Evolutionary conservation across 2,329 filamentous ascomycete species (phyloP).

Genomic region (Colletotrichum cuscutae): DNA sequence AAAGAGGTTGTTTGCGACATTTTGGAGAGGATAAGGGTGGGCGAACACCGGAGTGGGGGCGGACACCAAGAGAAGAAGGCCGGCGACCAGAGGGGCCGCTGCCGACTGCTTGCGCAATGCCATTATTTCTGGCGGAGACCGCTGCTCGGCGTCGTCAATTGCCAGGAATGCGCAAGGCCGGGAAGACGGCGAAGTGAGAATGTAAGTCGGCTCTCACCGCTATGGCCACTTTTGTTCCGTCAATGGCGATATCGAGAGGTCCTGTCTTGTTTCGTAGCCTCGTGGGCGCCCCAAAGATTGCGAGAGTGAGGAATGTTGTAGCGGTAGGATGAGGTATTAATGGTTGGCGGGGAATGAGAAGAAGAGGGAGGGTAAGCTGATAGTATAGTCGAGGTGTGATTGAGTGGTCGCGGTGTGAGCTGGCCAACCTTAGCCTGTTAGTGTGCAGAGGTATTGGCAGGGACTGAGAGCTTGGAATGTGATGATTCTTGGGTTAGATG

Average conservation of each 20-base stretch:
- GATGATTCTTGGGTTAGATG: neutral
- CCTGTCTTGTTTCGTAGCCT: constrained; percentile 7
- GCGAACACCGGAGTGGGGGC: constrained; percentile 49
- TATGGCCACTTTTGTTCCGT: neutral
- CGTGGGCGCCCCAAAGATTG: neutral
- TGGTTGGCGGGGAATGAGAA: neutral
- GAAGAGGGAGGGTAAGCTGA: constrained; percentile 1
- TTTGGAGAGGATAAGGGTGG: constrained; percentile 55
- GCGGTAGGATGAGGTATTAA: constrained; percentile 29
- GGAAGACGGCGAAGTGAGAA: constrained; percentile 8
- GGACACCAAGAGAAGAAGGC: constrained; percentile 51
- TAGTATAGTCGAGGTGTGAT: constrained; percentile 1
- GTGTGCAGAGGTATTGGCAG: constrained; percentile 25
- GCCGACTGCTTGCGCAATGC: constrained; percentile 16
- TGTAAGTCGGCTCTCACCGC: constrained; percentile 1
- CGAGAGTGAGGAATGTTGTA: constrained; percentile 18
- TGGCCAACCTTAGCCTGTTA: constrained; percentile 29
- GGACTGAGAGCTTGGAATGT: constrained; percentile 9
- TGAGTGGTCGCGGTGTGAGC: constrained; percentile 8
- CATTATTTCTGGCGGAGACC: constrained; percentile 29
- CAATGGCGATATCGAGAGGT: neutral
- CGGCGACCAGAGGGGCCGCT: constrained; percentile 32
- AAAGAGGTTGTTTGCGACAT: constrained; percentile 52
- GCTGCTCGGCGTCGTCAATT: constrained; percentile 40
- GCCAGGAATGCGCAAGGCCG: constrained; percentile 43